These are phyloP conservation scores for Lentinula aciculospora DNA, from an alignment of 768 basidiomycete species.

Conservation along the genomic window DNA sequence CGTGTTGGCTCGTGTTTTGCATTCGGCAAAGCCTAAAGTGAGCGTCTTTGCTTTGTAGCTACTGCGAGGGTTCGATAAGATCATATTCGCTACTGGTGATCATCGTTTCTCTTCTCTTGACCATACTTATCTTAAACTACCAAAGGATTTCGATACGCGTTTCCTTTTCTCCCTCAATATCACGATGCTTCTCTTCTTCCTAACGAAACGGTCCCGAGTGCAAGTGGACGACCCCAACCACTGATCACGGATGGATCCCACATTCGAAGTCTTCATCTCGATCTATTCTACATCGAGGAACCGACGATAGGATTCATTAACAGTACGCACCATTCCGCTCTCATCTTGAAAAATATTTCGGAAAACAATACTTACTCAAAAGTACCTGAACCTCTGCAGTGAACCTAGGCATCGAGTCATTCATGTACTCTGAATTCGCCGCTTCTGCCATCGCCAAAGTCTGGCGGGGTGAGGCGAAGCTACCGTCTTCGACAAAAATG, in stretches of 20 bases:
- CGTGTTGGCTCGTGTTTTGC: slow-evolving; percentile 9
- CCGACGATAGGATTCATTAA: slow-evolving; percentile 36
- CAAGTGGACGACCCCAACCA: slow-evolving; percentile 16
- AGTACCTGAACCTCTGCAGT: slow-evolving; percentile 14
- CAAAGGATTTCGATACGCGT: slow-evolving; percentile 37
- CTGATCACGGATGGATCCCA: slow-evolving; percentile 36
- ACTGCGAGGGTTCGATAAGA: slow-evolving; percentile 1
- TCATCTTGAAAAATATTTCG: not conserved
- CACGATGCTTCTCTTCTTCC: slow-evolving; percentile 22
- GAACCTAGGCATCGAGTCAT: slow-evolving; percentile 34
- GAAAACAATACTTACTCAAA: not conserved
- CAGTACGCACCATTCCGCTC: slow-evolving; percentile 17
- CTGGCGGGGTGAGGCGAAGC: slow-evolving; percentile 28
- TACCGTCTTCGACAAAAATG: slow-evolving; percentile 24
- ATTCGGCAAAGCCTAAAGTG: not conserved
- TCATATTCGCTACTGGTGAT: slow-evolving; percentile 4
- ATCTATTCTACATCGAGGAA: slow-evolving; percentile 38
- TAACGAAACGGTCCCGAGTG: slow-evolving; percentile 17
- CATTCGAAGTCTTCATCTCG: slow-evolving; percentile 33
- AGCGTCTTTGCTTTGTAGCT: not conserved
- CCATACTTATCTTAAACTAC: slow-evolving; percentile 25
- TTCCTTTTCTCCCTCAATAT: slow-evolving; percentile 37
- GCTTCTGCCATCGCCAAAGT: slow-evolving; percentile 31
- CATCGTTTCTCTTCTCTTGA: too few species aligned
- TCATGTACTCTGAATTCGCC: slow-evolving; percentile 30